phyloP scores from a whole-genome alignment of 2,329 filamentous ascomycete genomes.

The Cryoendolithus antarcticus region DNA sequence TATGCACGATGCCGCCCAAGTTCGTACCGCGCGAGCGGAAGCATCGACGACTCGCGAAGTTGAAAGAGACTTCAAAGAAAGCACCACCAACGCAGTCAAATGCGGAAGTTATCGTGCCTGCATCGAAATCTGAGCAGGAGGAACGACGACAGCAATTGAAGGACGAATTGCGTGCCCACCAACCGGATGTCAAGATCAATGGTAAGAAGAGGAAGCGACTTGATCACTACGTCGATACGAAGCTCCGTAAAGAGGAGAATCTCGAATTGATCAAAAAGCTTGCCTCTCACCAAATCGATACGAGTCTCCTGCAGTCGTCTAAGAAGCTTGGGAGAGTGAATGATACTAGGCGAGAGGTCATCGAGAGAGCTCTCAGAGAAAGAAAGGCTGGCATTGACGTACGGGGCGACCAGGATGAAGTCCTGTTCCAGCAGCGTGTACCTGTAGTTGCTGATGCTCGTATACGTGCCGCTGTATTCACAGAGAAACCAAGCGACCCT shows the following conservation, averaged over 20 bases:
- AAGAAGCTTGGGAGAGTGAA: conserved; percentile 60
- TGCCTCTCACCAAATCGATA: conserved; percentile 67
- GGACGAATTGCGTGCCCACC: conserved; percentile 41
- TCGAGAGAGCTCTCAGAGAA: conserved; percentile 52
- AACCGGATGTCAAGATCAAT: conserved; percentile 44
- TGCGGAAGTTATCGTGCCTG: conserved; percentile 33
- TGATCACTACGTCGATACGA: conserved; percentile 70
- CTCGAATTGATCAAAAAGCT: conserved; percentile 72
- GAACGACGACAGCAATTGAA: conserved; percentile 39
- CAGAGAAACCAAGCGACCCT: neutral
- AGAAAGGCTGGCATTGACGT: conserved; percentile 50
- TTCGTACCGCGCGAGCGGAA: conserved; percentile 47
- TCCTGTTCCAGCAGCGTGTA: conserved; percentile 30
- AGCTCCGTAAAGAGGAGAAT: conserved; percentile 89
- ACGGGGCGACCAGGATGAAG: conserved; percentile 35
- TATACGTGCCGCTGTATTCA: neutral
- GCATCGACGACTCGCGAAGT: conserved; percentile 52
- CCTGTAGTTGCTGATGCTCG: neutral
- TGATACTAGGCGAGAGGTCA: conserved; percentile 59
- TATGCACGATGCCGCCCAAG: conserved; percentile 30
- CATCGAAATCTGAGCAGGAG: conserved; percentile 41
- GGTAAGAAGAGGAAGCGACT: conserved; percentile 55
- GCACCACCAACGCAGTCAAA: conserved; percentile 41
- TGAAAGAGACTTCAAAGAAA: conserved; percentile 15
- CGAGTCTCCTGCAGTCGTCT: conserved; percentile 65